These are phyloP conservation scores for Ophiosphaerella narmari DNA, from an alignment of 2,329 filamentous ascomycete species.

Conservation along the genomic window DNA sequence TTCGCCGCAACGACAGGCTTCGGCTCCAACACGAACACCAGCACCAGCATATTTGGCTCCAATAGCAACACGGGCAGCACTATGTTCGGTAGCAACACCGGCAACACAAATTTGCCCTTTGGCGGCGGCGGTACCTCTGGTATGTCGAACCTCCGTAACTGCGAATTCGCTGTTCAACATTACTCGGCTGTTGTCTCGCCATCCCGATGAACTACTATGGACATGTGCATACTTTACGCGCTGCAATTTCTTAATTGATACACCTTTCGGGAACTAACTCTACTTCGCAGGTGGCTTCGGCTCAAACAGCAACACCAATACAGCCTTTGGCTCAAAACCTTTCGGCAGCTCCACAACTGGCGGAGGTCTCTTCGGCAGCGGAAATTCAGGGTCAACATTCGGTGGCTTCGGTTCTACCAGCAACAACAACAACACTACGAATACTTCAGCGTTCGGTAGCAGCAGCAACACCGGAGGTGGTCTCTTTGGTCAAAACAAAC, in stretches of 20 bases:
- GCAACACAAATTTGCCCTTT: slow-evolving; percentile 37
- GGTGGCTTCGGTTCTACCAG: slow-evolving; percentile 28
- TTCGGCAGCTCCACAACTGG: slow-evolving; percentile 42
- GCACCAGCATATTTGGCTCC: slow-evolving; percentile 42
- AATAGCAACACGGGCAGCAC: slow-evolving; percentile 36
- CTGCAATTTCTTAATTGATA: slow-evolving; percentile 2
- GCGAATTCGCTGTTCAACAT: not conserved
- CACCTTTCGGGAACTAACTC: slow-evolving; percentile 24
- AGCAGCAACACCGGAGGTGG: slow-evolving; percentile 34
- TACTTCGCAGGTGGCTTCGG: slow-evolving; percentile 39
- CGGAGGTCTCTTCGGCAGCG: slow-evolving; percentile 41
- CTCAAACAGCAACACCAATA: slow-evolving; percentile 24
- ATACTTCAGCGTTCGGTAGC: slow-evolving; percentile 31
- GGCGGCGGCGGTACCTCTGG: slow-evolving; percentile 45
- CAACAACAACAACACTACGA: slow-evolving; percentile 24
- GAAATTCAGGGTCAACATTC: slow-evolving; percentile 25
- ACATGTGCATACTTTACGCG: not conserved
- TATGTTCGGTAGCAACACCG: slow-evolving; percentile 39
- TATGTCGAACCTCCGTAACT: slow-evolving; percentile 10
- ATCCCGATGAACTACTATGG: not conserved
- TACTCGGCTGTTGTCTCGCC: not conserved
- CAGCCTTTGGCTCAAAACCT: slow-evolving; percentile 33
- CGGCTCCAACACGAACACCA: slow-evolving; percentile 41
- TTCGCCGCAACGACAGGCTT: slow-evolving; percentile 48
- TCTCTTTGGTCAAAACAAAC: slow-evolving; percentile 38